A percentile compares a stretch with the other conserved stretches of the same genome.
phyloP scores from a whole-genome alignment of 768 basidiomycete genomes.

The Boletus subparvulus region DNA sequence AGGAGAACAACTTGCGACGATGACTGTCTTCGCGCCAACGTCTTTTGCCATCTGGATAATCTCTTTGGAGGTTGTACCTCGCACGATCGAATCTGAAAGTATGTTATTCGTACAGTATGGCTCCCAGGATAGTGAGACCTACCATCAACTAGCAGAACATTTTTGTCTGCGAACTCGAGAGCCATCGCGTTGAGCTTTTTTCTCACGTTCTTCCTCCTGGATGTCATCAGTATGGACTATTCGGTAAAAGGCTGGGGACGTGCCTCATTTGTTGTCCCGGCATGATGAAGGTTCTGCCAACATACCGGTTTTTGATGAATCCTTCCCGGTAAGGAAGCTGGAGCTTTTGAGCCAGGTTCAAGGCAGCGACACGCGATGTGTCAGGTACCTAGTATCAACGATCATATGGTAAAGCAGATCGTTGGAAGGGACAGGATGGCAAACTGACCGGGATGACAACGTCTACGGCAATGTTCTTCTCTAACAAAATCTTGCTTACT shows the following conservation, averaged over 20 bases:
- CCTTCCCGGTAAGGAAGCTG: constrained; percentile 93
- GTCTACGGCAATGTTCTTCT: constrained; percentile 73
- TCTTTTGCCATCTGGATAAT: constrained; percentile 99
- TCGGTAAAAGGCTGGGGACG: neutral
- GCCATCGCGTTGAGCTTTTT: constrained; percentile 98
- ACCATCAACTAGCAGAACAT: constrained; percentile 96
- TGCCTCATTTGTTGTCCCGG: constrained; percentile 95
- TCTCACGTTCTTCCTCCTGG: constrained; percentile 88
- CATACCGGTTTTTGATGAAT: constrained; percentile 98
- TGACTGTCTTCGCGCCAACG: constrained; percentile 93
- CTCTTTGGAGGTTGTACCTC: constrained; percentile 97
- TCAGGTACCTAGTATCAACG: constrained; percentile 72
- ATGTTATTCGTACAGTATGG: neutral
- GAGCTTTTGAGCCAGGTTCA: constrained; percentile 91
- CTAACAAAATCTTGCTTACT: constrained; percentile 69
- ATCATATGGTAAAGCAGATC: neutral
- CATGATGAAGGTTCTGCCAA: constrained; percentile 99
- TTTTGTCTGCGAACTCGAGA: constrained; percentile 88
- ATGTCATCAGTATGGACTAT: constrained; percentile 1
- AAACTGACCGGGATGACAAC: constrained; percentile 87
- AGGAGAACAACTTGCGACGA: constrained; percentile 95
- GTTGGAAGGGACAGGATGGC: neutral
- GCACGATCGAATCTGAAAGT: constrained; percentile 87
- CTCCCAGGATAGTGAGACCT: constrained; percentile 16
- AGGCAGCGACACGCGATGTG: constrained; percentile 92